Base-by-base conservation (phyloP, 2,329 filamentous ascomycete genomes). In the Fragosphaeria purpurea region DNA sequence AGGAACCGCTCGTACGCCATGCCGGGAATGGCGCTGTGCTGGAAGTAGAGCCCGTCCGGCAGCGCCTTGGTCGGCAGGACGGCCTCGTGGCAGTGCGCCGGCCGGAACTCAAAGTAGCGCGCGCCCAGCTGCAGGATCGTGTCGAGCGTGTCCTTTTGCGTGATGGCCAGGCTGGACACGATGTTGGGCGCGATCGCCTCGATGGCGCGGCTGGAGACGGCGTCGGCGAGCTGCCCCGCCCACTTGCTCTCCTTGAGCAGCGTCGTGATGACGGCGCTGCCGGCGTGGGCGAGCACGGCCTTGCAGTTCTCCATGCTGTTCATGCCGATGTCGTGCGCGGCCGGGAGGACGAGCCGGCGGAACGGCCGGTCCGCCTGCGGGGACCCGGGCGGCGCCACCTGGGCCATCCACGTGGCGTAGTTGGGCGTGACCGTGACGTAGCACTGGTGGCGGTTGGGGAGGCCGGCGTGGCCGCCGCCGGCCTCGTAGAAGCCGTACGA, bases 51-150 rank as follows among this genome's bases (percentile, higher is more conserved):
- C 11, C 64, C 65, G 54, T 75, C 70, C 2, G 70, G 68, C 6
- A 70, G 61, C n/a, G 62, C 61, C 35, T 58, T 59, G 22, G 62
- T 57, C 5, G 54, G 56, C 41, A 67, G 62, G 50, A 76, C 61
- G 50, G 63, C 63, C 1, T 62, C 60, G 57, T 74, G 71, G 47
- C 72, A 67, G 51, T 71, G 68, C 0, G 73, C 73, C 0, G 73
- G 73, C 6, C 73, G 63, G 56, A 75, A 76, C 59, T 76, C 74
- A 48, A 76, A 76, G 60, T 76, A 76, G 4, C 74, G 58, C 1
- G 71, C 71, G 0, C 73, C 73, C 39, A 75, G 64, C 40, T 60
- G 60, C 46, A 77, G 65, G 44, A 76, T 70, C 6, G 64, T 63
- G 7, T 62, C 56, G 0, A 76, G 61, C 2, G 59, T 61, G 54